Evolutionary conservation across 768 basidiomycete genomes (phyloP).

Genomic region (Rhizopogon rudus): DNA sequence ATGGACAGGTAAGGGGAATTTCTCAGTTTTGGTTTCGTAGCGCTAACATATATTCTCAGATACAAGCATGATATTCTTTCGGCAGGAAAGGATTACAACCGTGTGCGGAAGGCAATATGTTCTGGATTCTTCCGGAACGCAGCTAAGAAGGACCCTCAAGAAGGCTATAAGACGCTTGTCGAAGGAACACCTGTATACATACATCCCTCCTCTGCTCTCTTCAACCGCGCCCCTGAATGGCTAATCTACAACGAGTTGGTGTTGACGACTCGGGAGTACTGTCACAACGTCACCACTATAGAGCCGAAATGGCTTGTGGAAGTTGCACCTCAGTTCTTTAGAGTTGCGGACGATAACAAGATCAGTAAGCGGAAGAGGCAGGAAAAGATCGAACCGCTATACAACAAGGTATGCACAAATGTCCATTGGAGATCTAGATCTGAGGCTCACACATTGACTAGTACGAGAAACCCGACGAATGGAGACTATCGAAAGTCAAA

Average conservation of each 20-base stretch:
- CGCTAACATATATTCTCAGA: conserved; percentile 32
- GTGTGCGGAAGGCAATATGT: conserved; percentile 91
- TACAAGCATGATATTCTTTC: conserved; percentile 97
- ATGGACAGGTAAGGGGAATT: conserved; percentile 80
- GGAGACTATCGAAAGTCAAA: conserved; percentile 91
- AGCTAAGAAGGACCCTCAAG: conserved; percentile 97
- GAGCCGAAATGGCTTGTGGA: conserved; percentile 99
- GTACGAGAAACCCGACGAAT: conserved; percentile 92
- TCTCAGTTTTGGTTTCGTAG: neutral
- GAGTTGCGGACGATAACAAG: conserved; percentile 95
- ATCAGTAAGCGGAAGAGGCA: conserved; percentile 95
- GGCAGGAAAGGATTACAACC: conserved; percentile 89
- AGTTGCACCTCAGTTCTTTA: conserved; percentile 98
- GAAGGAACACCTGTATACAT: conserved; percentile 99
- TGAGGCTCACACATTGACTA: conserved; percentile 11
- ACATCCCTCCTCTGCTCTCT: conserved; percentile 93
- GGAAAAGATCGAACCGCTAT: conserved; percentile 96
- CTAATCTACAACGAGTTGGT: conserved; percentile 94
- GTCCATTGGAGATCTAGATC: neutral
- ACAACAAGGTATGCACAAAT: conserved; percentile 60
- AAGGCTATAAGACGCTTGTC: conserved; percentile 96
- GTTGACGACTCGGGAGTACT: conserved; percentile 93
- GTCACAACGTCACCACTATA: conserved; percentile 88
- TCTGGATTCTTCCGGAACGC: conserved; percentile 98
- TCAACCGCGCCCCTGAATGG: conserved; percentile 97